A percentile compares a stretch with the other conserved stretches of the same genome.
Evolutionary conservation across 768 basidiomycete species (phyloP).

Genomic region (Dendrothele bispora): DNA sequence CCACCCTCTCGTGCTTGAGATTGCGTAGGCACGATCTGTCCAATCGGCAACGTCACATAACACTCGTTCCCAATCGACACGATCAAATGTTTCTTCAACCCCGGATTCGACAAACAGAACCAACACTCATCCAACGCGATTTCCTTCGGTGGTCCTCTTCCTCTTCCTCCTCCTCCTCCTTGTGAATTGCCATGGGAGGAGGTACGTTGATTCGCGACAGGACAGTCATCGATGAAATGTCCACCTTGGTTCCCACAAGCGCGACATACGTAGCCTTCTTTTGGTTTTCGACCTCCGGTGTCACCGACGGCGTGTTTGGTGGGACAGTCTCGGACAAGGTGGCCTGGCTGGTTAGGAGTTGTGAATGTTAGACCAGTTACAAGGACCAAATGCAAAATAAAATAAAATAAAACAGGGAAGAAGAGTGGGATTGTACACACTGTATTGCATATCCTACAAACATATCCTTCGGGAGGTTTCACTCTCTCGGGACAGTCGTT

Average conservation of each 20-base stretch:
- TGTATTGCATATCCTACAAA: constrained; percentile 82
- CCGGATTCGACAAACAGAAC: constrained; percentile 97
- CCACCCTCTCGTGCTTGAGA: constrained; percentile 40
- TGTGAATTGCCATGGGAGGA: constrained; percentile 27
- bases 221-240: constrained; percentile 89
- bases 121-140: constrained; percentile 97
- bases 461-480: constrained; percentile 80
- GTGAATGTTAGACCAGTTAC: constrained; percentile 1
- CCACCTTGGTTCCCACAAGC: constrained; percentile 82
- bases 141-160: constrained; percentile 67
- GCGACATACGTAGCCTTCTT: constrained; percentile 84
- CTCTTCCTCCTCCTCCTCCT: constrained; percentile 44
- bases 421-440: too few species aligned
- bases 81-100: constrained; percentile 88
- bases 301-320: constrained; percentile 75
- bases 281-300: constrained; percentile 81
- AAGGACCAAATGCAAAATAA: constrained; percentile 2
- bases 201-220: constrained; percentile 57
- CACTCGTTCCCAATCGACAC: constrained; percentile 92
- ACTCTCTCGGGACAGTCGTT: constrained; percentile 72
- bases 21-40: constrained; percentile 87
- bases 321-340: constrained; percentile 89
- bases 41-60: constrained; percentile 95
- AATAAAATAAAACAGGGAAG: too few species aligned
- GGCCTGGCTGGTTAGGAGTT: constrained; percentile 56